These are phyloP conservation scores for Aspergillus ochraceoroseus DNA, from an alignment of 2,329 filamentous ascomycete genomes.

Conservation along the genomic window DNA sequence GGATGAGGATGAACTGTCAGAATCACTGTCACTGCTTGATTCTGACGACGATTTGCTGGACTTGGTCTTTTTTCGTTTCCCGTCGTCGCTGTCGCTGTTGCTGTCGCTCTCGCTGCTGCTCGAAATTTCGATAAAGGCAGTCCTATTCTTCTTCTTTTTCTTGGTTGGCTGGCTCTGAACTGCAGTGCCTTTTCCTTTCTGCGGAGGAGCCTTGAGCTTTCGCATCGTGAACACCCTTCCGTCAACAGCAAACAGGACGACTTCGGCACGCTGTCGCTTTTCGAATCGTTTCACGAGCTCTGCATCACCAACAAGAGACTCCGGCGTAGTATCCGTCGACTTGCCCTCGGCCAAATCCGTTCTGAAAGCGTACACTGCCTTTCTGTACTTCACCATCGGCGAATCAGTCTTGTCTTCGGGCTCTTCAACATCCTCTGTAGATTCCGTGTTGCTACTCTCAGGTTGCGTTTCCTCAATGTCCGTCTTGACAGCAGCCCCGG, in stretches of 20 bases:
- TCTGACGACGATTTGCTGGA: constrained; percentile 10
- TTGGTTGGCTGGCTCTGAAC: constrained; percentile 18
- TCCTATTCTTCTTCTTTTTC: constrained; percentile 45
- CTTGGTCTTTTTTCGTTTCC: background rate
- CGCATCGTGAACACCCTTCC: constrained; percentile 28
- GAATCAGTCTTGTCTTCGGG: constrained; percentile 8
- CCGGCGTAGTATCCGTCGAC: constrained; percentile 24
- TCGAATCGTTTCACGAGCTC: constrained; percentile 30
- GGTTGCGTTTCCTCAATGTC: constrained; percentile 32
- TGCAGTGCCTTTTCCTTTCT: constrained; percentile 24
- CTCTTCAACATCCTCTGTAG: constrained; percentile 1
- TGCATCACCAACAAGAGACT: constrained; percentile 21
- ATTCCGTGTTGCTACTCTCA: constrained; percentile 1
- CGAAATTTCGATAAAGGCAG: constrained; percentile 40
- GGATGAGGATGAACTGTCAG: constrained; percentile 3
- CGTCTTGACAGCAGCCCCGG: constrained; percentile 53
- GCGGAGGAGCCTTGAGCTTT: constrained; percentile 22
- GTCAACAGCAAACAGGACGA: constrained; percentile 35
- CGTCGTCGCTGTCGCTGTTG: constrained; percentile 26
- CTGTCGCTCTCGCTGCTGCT: constrained; percentile 40
- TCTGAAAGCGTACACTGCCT: constrained; percentile 50
- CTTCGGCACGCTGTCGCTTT: constrained; percentile 38
- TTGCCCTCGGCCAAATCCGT: constrained; percentile 25
- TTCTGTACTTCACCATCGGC: constrained; percentile 39
- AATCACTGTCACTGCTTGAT: constrained; percentile 17